These are phyloP conservation scores for Pistacia vera DNA, from an alignment of 345 rosid species.

Conservation along the genomic window DNA sequence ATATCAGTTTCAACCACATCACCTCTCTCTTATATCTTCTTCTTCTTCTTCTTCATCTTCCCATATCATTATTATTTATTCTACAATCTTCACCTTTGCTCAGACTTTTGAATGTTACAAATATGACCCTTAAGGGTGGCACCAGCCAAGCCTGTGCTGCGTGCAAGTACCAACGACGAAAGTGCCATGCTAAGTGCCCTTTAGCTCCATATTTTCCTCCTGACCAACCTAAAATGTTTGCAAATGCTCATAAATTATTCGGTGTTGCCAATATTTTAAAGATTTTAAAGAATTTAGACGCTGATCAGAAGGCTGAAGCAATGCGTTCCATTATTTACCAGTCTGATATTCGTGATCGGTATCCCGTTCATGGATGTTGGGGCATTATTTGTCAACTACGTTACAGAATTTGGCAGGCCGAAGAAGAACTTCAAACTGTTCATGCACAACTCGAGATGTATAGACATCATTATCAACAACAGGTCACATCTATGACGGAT, in stretches of 20 bases:
- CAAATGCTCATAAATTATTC: constrained; percentile 74
- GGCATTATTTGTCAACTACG: constrained; percentile 54
- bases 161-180: constrained; percentile 86
- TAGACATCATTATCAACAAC: constrained; percentile 49
- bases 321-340: constrained; percentile 83
- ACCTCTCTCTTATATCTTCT: neutral
- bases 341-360: constrained; percentile 64
- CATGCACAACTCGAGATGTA: constrained; percentile 60
- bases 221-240: constrained; percentile 69
- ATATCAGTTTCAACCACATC: constrained; percentile 28
- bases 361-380: constrained; percentile 80
- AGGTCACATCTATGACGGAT: constrained; percentile 30
- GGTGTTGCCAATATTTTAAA: constrained; percentile 81
- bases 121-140: constrained; percentile 92
- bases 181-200: constrained; percentile 70
- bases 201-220: constrained; percentile 87
- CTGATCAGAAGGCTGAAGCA: constrained; percentile 55
- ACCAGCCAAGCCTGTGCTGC: constrained; percentile 92
- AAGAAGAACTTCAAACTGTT: constrained; percentile 69
- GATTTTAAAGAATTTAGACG: constrained; percentile 56
- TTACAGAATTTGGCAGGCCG: constrained; percentile 44
- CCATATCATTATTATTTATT: neutral
- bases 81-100: no score
- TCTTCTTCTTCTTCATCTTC: constrained; percentile 2
- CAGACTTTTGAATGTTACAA: constrained; percentile 12